Evolutionary conservation across 2,329 filamentous ascomycete genomes (phyloP).

Genomic region (Cucurbitaria berberidis): DNA sequence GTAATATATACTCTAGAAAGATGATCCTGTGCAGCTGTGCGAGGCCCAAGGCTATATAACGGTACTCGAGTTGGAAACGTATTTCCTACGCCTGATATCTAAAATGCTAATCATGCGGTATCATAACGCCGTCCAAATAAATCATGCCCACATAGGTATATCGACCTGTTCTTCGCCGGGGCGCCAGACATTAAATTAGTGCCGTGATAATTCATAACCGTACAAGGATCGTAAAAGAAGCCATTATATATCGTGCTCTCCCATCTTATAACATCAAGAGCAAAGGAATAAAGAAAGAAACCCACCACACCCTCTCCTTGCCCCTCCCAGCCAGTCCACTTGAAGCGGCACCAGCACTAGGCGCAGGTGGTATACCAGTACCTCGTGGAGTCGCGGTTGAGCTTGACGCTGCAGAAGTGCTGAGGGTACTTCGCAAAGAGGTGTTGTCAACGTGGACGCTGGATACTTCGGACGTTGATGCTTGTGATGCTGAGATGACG

Average conservation of each 20-base stretch:
- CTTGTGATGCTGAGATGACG: background rate
- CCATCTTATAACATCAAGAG: constrained; percentile 16
- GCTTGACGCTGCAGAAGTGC: constrained; percentile 18
- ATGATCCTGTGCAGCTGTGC: too few relatives aligned
- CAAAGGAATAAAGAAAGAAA: constrained; percentile 30
- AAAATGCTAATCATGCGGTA: too few relatives aligned
- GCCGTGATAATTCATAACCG: constrained; percentile 2
- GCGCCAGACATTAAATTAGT: background rate
- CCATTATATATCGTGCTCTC: background rate
- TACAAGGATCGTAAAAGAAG: constrained; percentile 18
- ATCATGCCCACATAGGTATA: background rate
- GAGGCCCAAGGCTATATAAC: too few relatives aligned
- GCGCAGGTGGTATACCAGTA: constrained; percentile 37
- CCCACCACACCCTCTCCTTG: constrained; percentile 43
- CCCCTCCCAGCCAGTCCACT: constrained; percentile 4
- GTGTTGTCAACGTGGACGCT: constrained; percentile 11
- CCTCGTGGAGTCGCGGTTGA: constrained; percentile 15
- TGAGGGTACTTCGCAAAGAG: constrained; percentile 18
- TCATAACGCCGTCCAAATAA: too few relatives aligned
- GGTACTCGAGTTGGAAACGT: too few relatives aligned
- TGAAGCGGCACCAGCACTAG: constrained; percentile 25
- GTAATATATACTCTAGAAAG: too few relatives aligned
- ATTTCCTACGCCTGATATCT: too few relatives aligned
- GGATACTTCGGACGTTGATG: constrained; percentile 5
- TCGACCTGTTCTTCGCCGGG: too few relatives aligned